phyloP scores from a whole-genome alignment of 2,329 filamentous ascomycete species.

The Nothomitra cinnamomea region DNA sequence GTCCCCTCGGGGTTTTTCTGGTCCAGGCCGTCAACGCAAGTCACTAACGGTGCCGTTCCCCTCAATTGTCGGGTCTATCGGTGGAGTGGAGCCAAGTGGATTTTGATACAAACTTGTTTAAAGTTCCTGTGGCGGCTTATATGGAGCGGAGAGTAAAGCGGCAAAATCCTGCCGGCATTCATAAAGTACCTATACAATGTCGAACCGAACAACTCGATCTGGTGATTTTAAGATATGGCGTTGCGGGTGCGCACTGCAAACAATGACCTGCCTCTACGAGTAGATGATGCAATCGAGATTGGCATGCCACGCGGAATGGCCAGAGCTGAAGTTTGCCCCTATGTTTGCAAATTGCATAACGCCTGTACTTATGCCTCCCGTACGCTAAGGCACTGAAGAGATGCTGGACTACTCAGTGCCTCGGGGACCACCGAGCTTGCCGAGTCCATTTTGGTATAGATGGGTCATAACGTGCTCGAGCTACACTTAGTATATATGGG shows the following conservation, averaged over 20 bases:
- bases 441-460: background rate
- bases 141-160: background rate
- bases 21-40: background rate
- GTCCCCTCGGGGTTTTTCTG: background rate
- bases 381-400: background rate
- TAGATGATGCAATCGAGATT: background rate
- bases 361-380: background rate
- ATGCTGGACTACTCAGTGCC: background rate
- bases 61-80: background rate
- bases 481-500: background rate
- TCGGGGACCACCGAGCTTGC: background rate
- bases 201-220: background rate
- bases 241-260: slow-evolving; percentile 1
- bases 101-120: background rate
- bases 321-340: background rate
- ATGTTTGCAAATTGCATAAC: slow-evolving; percentile 2
- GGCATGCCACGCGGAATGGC: background rate
- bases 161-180: background rate
- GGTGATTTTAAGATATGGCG: background rate
- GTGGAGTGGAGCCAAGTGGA: background rate
- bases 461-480: background rate
- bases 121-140: background rate
- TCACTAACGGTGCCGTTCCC: background rate
- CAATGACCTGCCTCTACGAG: background rate
- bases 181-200: background rate